Conservation (phyloP, 2,329 filamentous ascomycete genomes). For the Rutstroemia sp. region DNA sequence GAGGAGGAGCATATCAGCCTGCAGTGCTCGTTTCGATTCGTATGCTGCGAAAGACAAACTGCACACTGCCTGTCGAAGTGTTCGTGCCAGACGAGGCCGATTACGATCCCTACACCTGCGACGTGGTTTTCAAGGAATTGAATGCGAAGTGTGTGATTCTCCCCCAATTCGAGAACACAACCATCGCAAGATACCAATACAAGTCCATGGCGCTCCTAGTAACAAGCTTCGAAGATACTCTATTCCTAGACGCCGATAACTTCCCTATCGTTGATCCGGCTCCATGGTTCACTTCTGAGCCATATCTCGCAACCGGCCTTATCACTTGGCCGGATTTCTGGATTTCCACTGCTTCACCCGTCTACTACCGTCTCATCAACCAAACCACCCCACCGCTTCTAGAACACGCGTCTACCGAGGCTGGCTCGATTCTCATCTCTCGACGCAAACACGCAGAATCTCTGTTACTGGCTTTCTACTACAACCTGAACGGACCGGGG, state of each 20-base stretch:
- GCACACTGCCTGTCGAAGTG: conserved; percentile 34
- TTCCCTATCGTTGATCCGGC: conserved; percentile 37
- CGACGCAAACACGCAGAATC: neutral
- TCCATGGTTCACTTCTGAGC: conserved; percentile 33
- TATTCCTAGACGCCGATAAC: conserved; percentile 42
- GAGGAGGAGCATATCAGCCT: conserved; percentile 30
- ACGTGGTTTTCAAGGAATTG: conserved; percentile 30
- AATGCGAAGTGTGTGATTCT: conserved; percentile 36
- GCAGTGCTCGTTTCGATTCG: conserved; percentile 33
- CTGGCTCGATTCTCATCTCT: conserved; percentile 7
- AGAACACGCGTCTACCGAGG: conserved; percentile 8
- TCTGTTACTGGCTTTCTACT: conserved; percentile 7
- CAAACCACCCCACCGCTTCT: neutral
- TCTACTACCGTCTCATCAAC: conserved; percentile 33
- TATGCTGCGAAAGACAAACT: conserved; percentile 34
- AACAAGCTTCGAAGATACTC: conserved; percentile 40
- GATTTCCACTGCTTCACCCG: conserved; percentile 32
- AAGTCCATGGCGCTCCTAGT: conserved; percentile 42
- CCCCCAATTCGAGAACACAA: conserved; percentile 22
- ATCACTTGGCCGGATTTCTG: conserved; percentile 43
- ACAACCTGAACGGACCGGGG: conserved; percentile 7
- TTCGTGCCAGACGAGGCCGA: conserved; percentile 32
- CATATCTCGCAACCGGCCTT: conserved; percentile 35
- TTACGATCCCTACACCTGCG: conserved; percentile 34
- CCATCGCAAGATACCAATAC: conserved; percentile 38